These are phyloP conservation scores for Xylaria sp. DNA, from an alignment of 495 filamentous ascomycete genomes.

Conservation along the genomic window DNA sequence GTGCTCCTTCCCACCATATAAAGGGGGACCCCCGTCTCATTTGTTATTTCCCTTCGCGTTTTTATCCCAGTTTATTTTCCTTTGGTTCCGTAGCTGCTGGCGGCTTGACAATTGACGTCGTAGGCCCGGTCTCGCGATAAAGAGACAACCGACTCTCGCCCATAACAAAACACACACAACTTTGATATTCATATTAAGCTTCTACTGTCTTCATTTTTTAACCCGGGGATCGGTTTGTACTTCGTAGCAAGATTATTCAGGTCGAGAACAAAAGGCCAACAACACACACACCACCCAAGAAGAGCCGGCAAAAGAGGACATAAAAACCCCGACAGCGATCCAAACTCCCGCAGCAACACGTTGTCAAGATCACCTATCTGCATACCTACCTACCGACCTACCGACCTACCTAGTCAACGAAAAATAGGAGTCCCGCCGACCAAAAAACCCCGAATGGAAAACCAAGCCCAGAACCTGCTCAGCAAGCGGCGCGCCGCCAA, in stretches of 20 bases:
- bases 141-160: neutral
- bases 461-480: constrained; percentile 33
- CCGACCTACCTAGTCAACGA: neutral
- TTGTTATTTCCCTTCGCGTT: constrained; percentile 9
- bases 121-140: constrained; percentile 28
- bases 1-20: constrained; percentile 34
- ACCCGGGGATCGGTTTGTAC: neutral
- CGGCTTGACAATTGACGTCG: constrained; percentile 39
- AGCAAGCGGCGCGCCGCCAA: constrained; percentile 41
- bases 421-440: neutral
- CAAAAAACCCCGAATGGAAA: constrained; percentile 32
- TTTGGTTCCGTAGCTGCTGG: constrained; percentile 37
- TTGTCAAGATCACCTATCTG: too few species aligned
- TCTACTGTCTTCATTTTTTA: neutral
- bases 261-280: neutral
- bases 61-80: constrained; percentile 10
- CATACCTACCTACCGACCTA: neutral
- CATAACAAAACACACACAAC: neutral
- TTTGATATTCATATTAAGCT: neutral
- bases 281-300: neutral
- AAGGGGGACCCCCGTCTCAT: neutral
- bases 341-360: neutral
- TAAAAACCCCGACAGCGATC: neutral
- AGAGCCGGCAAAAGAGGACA: neutral
- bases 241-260: neutral